Evolutionary conservation across 2,329 filamentous ascomycete genomes (phyloP), one percentile per base, ranked within the genome.

Genomic region (Ophiobolus disseminans): DNA sequence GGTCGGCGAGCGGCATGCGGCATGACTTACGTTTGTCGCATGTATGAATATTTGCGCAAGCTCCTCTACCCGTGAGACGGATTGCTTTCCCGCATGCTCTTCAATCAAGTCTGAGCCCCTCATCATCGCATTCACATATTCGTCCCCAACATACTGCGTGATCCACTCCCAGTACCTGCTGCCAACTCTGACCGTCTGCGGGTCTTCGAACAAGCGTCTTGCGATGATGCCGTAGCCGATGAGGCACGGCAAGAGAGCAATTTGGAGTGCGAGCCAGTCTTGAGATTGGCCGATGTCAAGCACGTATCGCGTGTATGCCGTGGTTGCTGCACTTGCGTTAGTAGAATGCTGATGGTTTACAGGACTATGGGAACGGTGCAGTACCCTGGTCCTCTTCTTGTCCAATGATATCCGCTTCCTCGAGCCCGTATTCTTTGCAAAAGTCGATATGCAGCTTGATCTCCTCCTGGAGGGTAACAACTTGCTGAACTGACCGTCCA

Each of bases 131-230:
- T 86, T 79, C 0, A 79, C 75, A 59, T 96, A 97, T 68, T 94
- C 89, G 1, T 90, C 86, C 2, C 86, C 88, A 13, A 89, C 83
- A 67, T 97, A 97, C 65, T 90, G 95, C 68, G 92, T 80, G 58
- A 97, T 90, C 93, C 93, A 97, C 36, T 86, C 82, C 87, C 89
- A 94, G 76, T 96, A 97, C 14, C 76, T 79, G 69, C 93, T 95
- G 0, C 78, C 84, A 10, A 87, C 79, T 30, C 80, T 79, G 39
- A 76, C 63, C 26, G 85, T 88, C n/a, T 76, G 78, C 39, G 81
- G 75, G 53, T 89, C 86, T 11, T 78, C 78, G 60, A 86, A 80
- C 3, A 96, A 78, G 62, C 90, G 82, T 62, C 81, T 80, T 5
- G 90, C 93, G 50, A 95, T 89, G 46, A 84, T 84, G 8, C 87